These are phyloP conservation scores for Penstemon eatonii DNA, from an alignment of 257 asterid genomes.

Conservation along the genomic window DNA sequence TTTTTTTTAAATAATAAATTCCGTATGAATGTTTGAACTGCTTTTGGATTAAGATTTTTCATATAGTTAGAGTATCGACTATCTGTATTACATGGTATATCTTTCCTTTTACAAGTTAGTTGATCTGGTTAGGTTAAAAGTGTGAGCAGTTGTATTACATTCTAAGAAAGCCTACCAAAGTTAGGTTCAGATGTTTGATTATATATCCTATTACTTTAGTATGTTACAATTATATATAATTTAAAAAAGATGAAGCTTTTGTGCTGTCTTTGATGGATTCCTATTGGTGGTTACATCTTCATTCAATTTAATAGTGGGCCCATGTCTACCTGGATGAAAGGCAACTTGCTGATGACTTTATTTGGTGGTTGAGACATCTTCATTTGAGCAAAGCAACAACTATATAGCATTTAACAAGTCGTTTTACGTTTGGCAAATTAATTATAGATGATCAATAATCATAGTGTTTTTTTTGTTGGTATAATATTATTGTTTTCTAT, in stretches of 20 bases:
- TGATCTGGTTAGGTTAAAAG: constrained; percentile 33
- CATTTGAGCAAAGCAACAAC: not conserved
- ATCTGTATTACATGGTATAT: too few relatives aligned
- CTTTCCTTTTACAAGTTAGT: constrained; percentile 11
- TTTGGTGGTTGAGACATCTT: constrained; percentile 34
- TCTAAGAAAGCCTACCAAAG: constrained; percentile 30
- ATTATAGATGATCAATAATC: too few relatives aligned
- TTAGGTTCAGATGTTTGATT: constrained; percentile 16
- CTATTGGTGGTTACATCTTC: constrained; percentile 27
- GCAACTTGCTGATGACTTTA: constrained; percentile 31
- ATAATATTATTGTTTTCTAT: too few relatives aligned
- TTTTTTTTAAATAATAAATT: too few relatives aligned
- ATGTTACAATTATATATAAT: not conserved
- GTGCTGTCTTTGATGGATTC: constrained; percentile 12
- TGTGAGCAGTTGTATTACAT: constrained; percentile 30
- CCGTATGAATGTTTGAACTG: too few relatives aligned
- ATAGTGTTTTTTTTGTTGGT: too few relatives aligned
- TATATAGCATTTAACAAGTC: too few relatives aligned
- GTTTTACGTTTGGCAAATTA: too few relatives aligned
- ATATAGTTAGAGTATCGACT: too few relatives aligned
- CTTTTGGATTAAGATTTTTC: too few relatives aligned
- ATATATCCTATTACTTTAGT: not conserved
- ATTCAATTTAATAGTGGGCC: constrained; percentile 33
- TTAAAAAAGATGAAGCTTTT: too few relatives aligned
- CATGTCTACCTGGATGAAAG: constrained; percentile 33